These are phyloP conservation scores for Colletotrichum musae DNA, from an alignment of 2,329 filamentous ascomycete species.

Conservation along the genomic window DNA sequence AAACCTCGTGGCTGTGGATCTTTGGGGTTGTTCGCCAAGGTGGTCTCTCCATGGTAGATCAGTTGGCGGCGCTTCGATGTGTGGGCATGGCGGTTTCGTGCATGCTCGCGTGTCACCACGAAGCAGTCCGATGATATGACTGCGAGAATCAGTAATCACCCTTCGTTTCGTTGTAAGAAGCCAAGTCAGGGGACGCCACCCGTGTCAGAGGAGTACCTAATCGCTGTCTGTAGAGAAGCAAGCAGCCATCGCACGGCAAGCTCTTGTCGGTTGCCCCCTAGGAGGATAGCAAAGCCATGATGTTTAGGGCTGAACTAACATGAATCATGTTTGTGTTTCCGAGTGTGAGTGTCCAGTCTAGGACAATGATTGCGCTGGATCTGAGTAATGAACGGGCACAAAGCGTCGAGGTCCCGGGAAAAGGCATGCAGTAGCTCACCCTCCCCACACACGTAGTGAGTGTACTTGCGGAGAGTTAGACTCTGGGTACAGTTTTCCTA, in stretches of 20 bases:
- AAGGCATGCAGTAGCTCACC: background rate
- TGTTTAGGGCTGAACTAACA: constrained; percentile 12
- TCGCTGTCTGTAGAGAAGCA: background rate
- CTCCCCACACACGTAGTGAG: no score
- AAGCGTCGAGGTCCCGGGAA: background rate
- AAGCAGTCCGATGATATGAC: background rate
- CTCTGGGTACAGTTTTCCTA: no score
- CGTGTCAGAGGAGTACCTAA: background rate
- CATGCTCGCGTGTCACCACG: constrained; percentile 28
- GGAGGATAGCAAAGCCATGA: background rate
- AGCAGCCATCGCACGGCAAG: background rate
- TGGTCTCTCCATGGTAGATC: background rate
- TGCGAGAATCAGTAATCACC: background rate
- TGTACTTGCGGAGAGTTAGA: no score
- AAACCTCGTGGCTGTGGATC: constrained; percentile 27
- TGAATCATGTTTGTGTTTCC: constrained; percentile 31
- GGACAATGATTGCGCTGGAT: background rate
- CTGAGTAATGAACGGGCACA: background rate
- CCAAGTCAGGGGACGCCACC: background rate
- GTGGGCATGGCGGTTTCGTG: constrained; percentile 15
- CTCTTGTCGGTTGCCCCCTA: background rate
- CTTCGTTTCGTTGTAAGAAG: background rate
- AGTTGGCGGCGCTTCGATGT: constrained; percentile 1
- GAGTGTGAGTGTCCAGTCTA: constrained; percentile 3
- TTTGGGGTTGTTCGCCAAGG: background rate